phyloP scores from a whole-genome alignment of 306 rosid genomes.

The Parietaria judaica region DNA sequence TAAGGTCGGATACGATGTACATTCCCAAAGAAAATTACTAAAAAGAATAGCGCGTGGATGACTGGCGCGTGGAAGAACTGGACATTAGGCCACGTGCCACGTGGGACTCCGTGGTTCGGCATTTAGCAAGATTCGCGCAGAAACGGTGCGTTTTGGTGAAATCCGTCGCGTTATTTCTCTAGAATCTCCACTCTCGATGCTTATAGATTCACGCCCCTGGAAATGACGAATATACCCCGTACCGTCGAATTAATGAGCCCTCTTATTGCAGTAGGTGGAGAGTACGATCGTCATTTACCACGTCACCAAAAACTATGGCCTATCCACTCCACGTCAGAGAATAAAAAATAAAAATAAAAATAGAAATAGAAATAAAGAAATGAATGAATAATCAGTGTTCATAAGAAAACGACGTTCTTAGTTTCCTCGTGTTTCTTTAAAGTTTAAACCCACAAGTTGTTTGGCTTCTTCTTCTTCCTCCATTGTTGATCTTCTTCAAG shows the following conservation, averaged over 20 bases:
- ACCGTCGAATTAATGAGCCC: too few species aligned
- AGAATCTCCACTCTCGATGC: too few species aligned
- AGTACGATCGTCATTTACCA: conserved; percentile 2
- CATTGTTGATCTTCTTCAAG: not conserved
- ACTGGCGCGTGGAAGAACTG: too few species aligned
- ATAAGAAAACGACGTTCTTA: conserved; percentile 7
- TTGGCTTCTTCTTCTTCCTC: not conserved
- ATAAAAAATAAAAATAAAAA: too few species aligned
- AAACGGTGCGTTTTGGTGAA: too few species aligned
- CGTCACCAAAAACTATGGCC: not conserved
- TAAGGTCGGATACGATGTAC: conserved; percentile 12
- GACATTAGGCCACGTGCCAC: too few species aligned
- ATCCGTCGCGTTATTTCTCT: too few species aligned
- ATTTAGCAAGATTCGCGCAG: too few species aligned
- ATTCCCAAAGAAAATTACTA: too few species aligned
- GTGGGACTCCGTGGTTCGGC: too few species aligned
- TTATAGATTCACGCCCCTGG: not conserved
- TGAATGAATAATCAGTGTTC: not conserved
- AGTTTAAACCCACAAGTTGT: not conserved
- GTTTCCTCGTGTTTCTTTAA: not conserved
- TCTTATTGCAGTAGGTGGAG: not conserved
- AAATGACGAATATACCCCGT: conserved; percentile 3
- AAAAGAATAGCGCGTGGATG: too few species aligned
- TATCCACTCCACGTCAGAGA: conserved; percentile 17
- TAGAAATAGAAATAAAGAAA: too few species aligned